Conservation (phyloP, 1,284 basidiomycete species). For the Macrocystidia cucumis region DNA sequence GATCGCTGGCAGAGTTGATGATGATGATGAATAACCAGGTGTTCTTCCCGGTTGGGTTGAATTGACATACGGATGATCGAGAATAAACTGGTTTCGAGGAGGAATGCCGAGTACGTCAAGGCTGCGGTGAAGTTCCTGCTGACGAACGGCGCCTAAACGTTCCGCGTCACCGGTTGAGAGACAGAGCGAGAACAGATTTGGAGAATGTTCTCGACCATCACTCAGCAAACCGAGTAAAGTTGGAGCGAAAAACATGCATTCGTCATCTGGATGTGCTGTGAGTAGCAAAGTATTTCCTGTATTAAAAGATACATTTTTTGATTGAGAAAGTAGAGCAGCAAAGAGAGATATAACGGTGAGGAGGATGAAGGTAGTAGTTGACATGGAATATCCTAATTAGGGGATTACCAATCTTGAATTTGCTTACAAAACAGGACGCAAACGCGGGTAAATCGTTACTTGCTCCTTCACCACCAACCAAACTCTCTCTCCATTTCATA, state of each 20-base stretch:
- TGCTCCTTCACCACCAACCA: conserved; percentile 43
- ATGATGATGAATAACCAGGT: neutral
- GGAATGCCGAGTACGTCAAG: conserved; percentile 69
- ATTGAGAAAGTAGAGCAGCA: conserved; percentile 2
- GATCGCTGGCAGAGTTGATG: conserved; percentile 34
- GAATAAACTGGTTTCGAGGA: conserved; percentile 42
- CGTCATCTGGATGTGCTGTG: conserved; percentile 89
- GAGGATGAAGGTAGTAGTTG: neutral
- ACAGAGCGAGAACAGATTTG: conserved; percentile 46
- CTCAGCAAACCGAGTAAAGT: conserved; percentile 53
- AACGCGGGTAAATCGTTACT: conserved; percentile 25
- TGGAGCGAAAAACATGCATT: conserved; percentile 89
- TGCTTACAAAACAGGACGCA: conserved; percentile 39
- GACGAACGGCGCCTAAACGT: conserved; percentile 64
- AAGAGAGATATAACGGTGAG: neutral
- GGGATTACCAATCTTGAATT: conserved; percentile 1
- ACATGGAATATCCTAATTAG: neutral
- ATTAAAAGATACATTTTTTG: conserved; percentile 10
- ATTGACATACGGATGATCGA: conserved; percentile 65
- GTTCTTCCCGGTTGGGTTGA: too few species aligned
- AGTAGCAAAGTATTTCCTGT: conserved; percentile 34
- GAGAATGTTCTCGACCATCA: conserved; percentile 7
- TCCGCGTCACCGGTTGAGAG: conserved; percentile 73
- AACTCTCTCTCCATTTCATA: conserved; percentile 12
- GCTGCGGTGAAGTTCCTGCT: conserved; percentile 59